Base-by-base conservation (phyloP, 306 rosid species). In the Canavalia ensiformis region DNA sequence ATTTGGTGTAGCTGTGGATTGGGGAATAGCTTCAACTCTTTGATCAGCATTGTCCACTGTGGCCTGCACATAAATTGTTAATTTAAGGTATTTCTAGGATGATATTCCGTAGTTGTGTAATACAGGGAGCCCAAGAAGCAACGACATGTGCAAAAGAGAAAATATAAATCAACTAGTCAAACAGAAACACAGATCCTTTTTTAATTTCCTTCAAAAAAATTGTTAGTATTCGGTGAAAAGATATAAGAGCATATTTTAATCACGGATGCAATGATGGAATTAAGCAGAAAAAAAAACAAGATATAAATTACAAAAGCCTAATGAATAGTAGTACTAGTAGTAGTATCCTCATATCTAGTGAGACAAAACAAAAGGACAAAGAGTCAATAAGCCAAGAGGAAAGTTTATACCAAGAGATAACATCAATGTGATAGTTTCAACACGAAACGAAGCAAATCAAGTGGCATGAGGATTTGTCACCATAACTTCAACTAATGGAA, bases 11-110 rank as follows among this genome's bases (percentile, higher is more conserved):
- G 81, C 68, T 45, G 84, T 60, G 59, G 89, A 83, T 55, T 74
- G 80, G 56, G 90, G 86, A 74, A 55, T 56, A 31, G 83, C 87
- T 83, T 67, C 90, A 72, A 73, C 78, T 64, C 83, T 76, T 71
- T 78, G 86, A 82, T 82, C 78, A 6, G 78, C 75, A 82, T 73
- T 65, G 57, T 84, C 86, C 79, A 12, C 50, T 5, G 68, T 44
- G 56, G 55, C 83, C 97, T 91, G 88, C 81, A 87, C 64, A 81
- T 28, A 59, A 68, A 56, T 58, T 7, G 76, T 51, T 55, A 58
- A 8, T 52, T 58, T 59, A 51, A 49, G 65, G 74, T 42, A 70
- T 44, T 51, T 62, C 67, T 52, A 18, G 39, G 73, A 50, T 63
- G 29, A 57, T 39, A 78, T 66, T 66, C 68, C 37, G 33, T 56